Conservation (phyloP, 371 early-diverging fungal species). For the Syncephalastrum racemosum region DNA sequence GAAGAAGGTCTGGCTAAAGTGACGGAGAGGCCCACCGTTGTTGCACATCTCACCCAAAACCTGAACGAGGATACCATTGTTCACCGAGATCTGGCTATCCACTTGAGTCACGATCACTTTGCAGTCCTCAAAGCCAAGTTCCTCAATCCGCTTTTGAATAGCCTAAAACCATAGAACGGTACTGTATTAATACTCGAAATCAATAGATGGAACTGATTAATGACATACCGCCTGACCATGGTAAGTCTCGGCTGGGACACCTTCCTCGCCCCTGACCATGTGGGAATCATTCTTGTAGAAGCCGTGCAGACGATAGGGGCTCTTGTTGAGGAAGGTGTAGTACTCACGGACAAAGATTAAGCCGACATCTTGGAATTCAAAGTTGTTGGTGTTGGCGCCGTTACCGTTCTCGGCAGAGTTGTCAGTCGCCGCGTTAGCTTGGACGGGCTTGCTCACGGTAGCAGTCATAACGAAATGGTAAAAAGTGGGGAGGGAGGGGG, state of each 20-base stretch:
- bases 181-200: neutral
- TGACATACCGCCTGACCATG: slow-evolving; percentile 36
- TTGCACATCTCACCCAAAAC: slow-evolving; percentile 94
- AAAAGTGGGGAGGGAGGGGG: too few relatives aligned
- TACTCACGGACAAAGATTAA: slow-evolving; percentile 95
- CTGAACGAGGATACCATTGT: slow-evolving; percentile 85
- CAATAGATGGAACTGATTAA: neutral
- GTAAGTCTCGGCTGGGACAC: slow-evolving; percentile 47
- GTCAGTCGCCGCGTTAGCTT: slow-evolving; percentile 14
- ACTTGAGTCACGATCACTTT: slow-evolving; percentile 87
- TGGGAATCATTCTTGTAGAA: slow-evolving; percentile 86
- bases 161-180: slow-evolving; percentile 52
- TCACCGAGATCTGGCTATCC: slow-evolving; percentile 78
- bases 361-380: slow-evolving; percentile 74
- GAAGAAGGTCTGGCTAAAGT: slow-evolving; percentile 94
- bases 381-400: slow-evolving; percentile 6
- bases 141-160: slow-evolving; percentile 76
- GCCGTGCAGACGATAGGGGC: slow-evolving; percentile 79
- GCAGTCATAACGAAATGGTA: slow-evolving; percentile 17
- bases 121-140: slow-evolving; percentile 77
- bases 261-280: slow-evolving; percentile 85
- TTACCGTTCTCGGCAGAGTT: slow-evolving; percentile 14
- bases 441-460: slow-evolving; percentile 24
- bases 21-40: slow-evolving; percentile 71
- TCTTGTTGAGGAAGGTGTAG: slow-evolving; percentile 90